Percentiles rank a stretch among this genome's conserved stretches.
These are phyloP conservation scores for Fusarium phyllophilum DNA, from an alignment of 2,329 filamentous ascomycete species.

Conservation along the genomic window DNA sequence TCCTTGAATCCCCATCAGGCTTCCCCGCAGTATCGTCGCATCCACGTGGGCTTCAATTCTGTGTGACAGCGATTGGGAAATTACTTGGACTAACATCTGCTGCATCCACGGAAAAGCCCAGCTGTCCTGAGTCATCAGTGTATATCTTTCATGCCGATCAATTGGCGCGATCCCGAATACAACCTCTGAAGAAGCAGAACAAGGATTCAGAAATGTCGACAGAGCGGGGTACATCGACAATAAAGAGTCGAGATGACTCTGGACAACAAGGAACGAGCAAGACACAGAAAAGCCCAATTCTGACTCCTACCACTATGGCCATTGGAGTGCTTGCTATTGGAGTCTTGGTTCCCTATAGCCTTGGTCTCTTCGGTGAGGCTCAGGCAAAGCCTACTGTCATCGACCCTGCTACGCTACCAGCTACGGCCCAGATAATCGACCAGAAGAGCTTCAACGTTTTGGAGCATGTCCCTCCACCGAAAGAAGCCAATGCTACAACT, in stretches of 20 bases:
- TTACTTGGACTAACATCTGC: background rate
- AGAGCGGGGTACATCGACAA: slow-evolving; percentile 15
- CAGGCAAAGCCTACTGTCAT: background rate
- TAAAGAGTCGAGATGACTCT: background rate
- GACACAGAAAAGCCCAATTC: background rate
- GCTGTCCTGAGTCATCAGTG: background rate
- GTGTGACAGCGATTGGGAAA: background rate
- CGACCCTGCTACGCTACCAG: slow-evolving; percentile 7
- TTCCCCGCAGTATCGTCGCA: background rate
- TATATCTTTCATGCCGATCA: no score
- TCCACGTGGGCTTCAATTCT: background rate
- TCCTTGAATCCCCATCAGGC: background rate
- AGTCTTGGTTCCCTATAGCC: background rate
- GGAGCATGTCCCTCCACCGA: slow-evolving; percentile 23
- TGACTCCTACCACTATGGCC: background rate
- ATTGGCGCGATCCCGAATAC: background rate
- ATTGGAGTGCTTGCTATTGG: slow-evolving; percentile 3
- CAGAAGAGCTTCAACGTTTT: slow-evolving; percentile 40
- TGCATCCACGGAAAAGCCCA: background rate
- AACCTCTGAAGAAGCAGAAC: background rate
- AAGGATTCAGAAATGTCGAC: background rate
- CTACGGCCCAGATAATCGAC: slow-evolving; percentile 35
- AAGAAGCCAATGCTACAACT: slow-evolving; percentile 32
- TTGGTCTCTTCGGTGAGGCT: background rate
- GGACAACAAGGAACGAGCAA: background rate